phyloP scores from a whole-genome alignment of 129 eudicot genomes.

The Pulicaria dysenterica region DNA sequence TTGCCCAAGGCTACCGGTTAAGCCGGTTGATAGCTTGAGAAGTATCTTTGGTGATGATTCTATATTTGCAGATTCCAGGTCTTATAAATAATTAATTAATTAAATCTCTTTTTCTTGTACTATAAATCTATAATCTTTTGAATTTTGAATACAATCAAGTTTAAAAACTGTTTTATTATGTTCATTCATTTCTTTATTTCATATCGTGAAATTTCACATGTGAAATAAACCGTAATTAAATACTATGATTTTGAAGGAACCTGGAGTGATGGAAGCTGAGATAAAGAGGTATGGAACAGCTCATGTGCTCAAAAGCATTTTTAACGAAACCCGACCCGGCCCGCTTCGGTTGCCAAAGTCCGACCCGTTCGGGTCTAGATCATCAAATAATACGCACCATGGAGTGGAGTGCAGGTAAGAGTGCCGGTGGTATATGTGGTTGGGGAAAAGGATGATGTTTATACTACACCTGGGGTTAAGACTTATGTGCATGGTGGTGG shows the following conservation, averaged over 20 bases:
- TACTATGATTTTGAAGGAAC: slow-evolving; percentile 42
- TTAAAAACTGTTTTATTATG: neutral
- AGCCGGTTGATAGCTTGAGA: slow-evolving; percentile 50
- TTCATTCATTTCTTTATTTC: no score
- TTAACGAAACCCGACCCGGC: slow-evolving; percentile 52
- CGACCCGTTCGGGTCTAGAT: slow-evolving; percentile 53
- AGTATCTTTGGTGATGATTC: slow-evolving; percentile 66
- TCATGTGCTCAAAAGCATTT: slow-evolving; percentile 54
- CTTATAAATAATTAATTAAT: no score
- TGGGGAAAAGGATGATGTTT: slow-evolving; percentile 63
- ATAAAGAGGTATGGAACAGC: slow-evolving; percentile 57
- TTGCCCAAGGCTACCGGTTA: slow-evolving; percentile 52
- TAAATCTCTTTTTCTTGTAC: neutral
- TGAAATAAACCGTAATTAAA: neutral
- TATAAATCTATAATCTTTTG: no score
- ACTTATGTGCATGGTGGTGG: slow-evolving; percentile 59
- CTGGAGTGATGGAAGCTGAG: slow-evolving; percentile 70
- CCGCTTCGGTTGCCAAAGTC: slow-evolving; percentile 58
- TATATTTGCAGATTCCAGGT: slow-evolving; percentile 94
- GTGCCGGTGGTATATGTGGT: slow-evolving; percentile 60
- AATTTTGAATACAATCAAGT: neutral
- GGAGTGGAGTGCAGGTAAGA: slow-evolving; percentile 58
- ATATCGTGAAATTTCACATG: no score
- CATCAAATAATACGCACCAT: slow-evolving; percentile 38
- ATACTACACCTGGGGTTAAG: slow-evolving; percentile 64